Base-by-base conservation (phyloP, 169 alveolate genomes). In the Eimeria tenella region DNA sequence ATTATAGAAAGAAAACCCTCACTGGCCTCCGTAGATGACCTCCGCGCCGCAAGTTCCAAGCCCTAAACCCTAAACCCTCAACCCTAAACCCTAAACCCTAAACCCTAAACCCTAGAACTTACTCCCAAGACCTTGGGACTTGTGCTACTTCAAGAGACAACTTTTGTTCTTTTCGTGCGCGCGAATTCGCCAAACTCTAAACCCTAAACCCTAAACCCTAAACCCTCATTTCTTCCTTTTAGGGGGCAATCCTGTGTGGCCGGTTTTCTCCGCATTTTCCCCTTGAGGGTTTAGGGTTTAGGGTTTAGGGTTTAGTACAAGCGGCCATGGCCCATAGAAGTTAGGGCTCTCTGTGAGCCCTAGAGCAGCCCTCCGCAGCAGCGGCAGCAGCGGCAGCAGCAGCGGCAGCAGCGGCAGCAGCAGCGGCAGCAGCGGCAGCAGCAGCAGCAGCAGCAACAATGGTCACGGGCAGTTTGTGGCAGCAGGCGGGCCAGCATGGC, bases 181-280 rank as follows among this genome's bases (percentile, higher is more conserved):
- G 42, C 42, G 42, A 31, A 31, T 31, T 58, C 68, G 1, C 19
- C 19, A 58, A 58, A 11, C 68, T 3, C 21, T 58, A 58, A 58
- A 58, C 68, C 68, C 68, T 58, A 58, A 58, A 17, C 68, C 68
- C 68, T 58, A 58, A 58, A 58, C 68, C 68, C 68, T 58, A 58
- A 58, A 58, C 68, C 68, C 21, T 58, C 68, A 1, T 58, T 11
- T 10, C 65, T 31, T 31, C 42, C 42, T 31, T 31, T 31, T 31
- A 31, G 42, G 42, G 42, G 42, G 2, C 42, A 31, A 2, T 31
- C 42, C 42, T 31, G 42, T 31, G 42, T 31, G 42, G 42, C 42
- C 68, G 11, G 19, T 58, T 11, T 17, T 11, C 68, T 58, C 21
- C 68, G 19, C 19, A 58, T 3, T 17, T 17, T 11, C 1, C 19